phyloP scores from a whole-genome alignment of 345 rosid species.

The Eucalyptus dawsonii region DNA sequence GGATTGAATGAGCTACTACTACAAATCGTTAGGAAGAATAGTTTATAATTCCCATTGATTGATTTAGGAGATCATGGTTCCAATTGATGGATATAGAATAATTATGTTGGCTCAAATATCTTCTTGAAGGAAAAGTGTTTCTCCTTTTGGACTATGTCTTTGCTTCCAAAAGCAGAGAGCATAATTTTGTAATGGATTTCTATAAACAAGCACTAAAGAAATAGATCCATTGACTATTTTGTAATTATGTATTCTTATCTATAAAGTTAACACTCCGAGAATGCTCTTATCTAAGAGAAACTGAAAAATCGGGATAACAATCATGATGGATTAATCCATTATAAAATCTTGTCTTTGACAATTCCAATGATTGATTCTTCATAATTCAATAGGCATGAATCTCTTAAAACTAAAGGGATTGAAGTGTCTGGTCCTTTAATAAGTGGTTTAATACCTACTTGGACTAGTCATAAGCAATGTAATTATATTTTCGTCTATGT shows the following conservation, averaged over 20 bases:
- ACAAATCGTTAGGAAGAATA: not conserved
- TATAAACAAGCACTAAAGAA: not conserved
- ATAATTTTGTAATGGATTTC: not conserved
- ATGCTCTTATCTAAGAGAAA: not conserved
- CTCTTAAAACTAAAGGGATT: not conserved
- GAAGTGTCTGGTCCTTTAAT: not conserved
- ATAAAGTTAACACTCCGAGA: accelerated
- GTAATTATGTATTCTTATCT: not conserved
- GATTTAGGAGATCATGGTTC: not conserved
- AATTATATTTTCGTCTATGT: too few relatives aligned
- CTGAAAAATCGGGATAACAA: not conserved
- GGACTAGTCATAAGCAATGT: not conserved
- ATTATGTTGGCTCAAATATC: not conserved
- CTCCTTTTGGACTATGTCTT: not conserved
- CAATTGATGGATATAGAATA: not conserved
- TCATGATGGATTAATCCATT: not conserved
- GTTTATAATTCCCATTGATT: not conserved
- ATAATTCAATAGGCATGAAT: not conserved
- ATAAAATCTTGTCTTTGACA: not conserved
- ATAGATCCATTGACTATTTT: not conserved
- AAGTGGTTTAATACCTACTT: not conserved
- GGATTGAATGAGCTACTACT: accelerated
- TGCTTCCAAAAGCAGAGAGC: not conserved
- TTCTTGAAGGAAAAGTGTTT: not conserved
- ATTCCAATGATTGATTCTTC: not conserved